Evolutionary conservation across 345 rosid genomes (phyloP).

Genomic region (Kernera saxatilis): DNA sequence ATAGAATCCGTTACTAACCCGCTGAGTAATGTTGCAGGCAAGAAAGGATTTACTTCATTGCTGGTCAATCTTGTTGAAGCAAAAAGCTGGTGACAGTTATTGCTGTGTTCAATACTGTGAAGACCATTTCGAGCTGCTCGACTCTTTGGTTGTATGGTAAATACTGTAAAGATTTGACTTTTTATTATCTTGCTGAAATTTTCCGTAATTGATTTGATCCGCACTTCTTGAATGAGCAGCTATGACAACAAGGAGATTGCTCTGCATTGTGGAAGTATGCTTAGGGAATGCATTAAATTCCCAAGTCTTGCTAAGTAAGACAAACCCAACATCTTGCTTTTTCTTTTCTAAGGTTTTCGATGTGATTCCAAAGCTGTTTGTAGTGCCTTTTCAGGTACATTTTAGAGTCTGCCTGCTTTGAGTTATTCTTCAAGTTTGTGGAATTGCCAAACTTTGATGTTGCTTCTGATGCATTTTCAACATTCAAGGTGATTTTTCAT

Average conservation of each 20-base stretch:
- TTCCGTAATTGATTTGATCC: background rate
- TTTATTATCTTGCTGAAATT: background rate
- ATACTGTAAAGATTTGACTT: background rate
- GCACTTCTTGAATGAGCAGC: conserved; percentile 39
- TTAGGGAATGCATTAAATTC: conserved; percentile 96
- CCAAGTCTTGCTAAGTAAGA: conserved; percentile 90
- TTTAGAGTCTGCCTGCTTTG: conserved; percentile 90
- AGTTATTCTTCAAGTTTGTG: conserved; percentile 92
- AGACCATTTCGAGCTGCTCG: conserved; percentile 78
- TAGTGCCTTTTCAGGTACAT: conserved; percentile 81
- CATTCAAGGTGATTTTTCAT: conserved; percentile 72
- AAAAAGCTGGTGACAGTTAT: conserved; percentile 57
- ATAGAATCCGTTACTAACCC: background rate
- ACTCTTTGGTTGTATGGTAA: conserved; percentile 53
- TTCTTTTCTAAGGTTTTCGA: background rate
- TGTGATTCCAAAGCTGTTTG: conserved; percentile 6
- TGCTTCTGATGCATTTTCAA: conserved; percentile 96
- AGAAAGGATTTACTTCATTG: conserved; percentile 90
- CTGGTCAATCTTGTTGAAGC: conserved; percentile 87
- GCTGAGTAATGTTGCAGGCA: conserved; percentile 39
- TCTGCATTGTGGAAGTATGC: conserved; percentile 79
- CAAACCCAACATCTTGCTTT: conserved; percentile 20
- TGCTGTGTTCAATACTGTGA: conserved; percentile 78
- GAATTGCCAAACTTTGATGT: conserved; percentile 91
- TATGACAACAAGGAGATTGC: conserved; percentile 96